phyloP scores from a whole-genome alignment of 805 yeast genomes.

The Danielia reshetovae region DNA sequence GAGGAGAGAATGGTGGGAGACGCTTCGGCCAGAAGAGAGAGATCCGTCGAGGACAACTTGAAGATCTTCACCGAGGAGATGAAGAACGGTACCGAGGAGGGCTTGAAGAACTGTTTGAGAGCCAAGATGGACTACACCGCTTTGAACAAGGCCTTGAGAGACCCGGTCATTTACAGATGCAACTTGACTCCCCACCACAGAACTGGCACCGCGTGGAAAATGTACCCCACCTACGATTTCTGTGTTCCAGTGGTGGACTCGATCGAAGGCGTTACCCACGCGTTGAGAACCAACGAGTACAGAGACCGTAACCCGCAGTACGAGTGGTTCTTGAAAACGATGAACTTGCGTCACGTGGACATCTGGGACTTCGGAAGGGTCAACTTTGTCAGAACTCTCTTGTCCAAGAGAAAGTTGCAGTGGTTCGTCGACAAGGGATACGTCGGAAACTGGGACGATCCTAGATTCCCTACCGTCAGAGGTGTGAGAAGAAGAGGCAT shows the following conservation, averaged over 20 bases:
- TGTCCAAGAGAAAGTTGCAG: constrained; percentile 96
- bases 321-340: constrained; percentile 87
- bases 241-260: constrained; percentile 97
- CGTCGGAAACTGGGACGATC: constrained; percentile 97
- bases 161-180: constrained; percentile 97
- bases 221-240: constrained; percentile 98
- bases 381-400: constrained; percentile 91
- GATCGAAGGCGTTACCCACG: constrained; percentile 95
- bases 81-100: constrained; percentile 92
- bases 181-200: constrained; percentile 97
- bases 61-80: constrained; percentile 82
- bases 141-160: constrained; percentile 92
- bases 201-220: constrained; percentile 89
- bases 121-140: constrained; percentile 94
- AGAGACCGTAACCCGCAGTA: constrained; percentile 98
- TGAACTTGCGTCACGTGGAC: constrained; percentile 84
- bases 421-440: constrained; percentile 95
- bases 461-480: constrained; percentile 98
- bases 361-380: constrained; percentile 98
- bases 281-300: constrained; percentile 96
- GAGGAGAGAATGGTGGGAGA: constrained; percentile 98
- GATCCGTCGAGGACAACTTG: constrained; percentile 89
- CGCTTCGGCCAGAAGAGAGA: constrained; percentile 86
- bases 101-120: constrained; percentile 87
- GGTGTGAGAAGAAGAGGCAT: constrained; percentile 99